Evolutionary conservation across 2,329 filamentous ascomycete species (phyloP), one percentile per base, ranked within the genome.

Genomic region (Nigrospora oryzae): DNA sequence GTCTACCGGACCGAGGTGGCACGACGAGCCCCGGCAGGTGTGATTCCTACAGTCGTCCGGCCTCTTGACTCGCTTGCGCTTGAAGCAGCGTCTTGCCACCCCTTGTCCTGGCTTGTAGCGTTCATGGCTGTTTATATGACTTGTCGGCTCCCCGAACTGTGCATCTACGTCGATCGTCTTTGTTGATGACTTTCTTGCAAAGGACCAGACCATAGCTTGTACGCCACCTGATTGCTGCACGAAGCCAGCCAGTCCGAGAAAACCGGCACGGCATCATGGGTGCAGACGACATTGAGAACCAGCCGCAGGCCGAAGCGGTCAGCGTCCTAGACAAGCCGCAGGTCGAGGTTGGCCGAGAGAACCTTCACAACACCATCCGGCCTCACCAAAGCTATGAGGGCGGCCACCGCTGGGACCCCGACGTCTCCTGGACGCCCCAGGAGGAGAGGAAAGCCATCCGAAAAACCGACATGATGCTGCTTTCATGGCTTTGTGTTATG

Each of bases 391-490:
- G 48, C 13, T 70, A 70, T 46, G 68, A 71, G 42, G 67, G 67
- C 35, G 53, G 54, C 31, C 68, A 70, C 50, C 61, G 67, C 36
- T 70, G 59, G 54, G 67, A 70, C 46, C 63, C 65, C 0, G 40
- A 55, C 11, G 60, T 59, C 7, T 58, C 56, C 38, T 84, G 80
- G 80, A 71, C 73, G 14, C 59, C 67, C 3, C 67, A 69, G 32
- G 80, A 84, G 53, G 80, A 83, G 60, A 70, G 63, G 49, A 63
- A 56, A 12, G 63, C 80, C 3, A 69, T 83, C 23, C 63, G 74
- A 38, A 83, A 79, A 65, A 70, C 66, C 0, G 70, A 73, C 47
- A 30, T 68, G 5, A 61, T 56, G 16, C 59, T 73, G 5, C 52
- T 72, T 31, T 56, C 58, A 17, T 69, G 65, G 64, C 46, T 71